Evolutionary conservation across 352 stramenopile species (phyloP).

Genomic region (Pythium phragmiticola): DNA sequence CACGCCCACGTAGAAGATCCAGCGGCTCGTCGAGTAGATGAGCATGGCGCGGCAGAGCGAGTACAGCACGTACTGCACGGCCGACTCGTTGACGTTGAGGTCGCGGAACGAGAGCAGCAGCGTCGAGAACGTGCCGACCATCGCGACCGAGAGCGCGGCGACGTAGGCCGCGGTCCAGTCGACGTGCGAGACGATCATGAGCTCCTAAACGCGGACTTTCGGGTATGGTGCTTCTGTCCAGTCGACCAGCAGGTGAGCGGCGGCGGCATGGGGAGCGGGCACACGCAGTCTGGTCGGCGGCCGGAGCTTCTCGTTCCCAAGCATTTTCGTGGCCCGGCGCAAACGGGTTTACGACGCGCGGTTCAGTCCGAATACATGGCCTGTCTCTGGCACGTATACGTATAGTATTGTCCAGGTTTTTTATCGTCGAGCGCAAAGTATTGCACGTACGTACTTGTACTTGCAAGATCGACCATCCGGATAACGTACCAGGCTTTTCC

Average conservation of each 20-base stretch:
- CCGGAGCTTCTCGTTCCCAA: too few species aligned
- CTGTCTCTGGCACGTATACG: neutral
- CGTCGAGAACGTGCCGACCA: slow-evolving; percentile 38
- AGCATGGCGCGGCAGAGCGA: slow-evolving; percentile 66
- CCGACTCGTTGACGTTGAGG: slow-evolving; percentile 51
- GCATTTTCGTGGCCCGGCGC: too few species aligned
- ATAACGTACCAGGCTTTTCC: too few species aligned
- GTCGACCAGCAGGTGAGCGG: neutral
- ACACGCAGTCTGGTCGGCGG: too few species aligned
- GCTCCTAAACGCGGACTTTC: too few species aligned
- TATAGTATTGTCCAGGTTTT: too few species aligned
- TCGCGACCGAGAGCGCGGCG: slow-evolving; percentile 45
- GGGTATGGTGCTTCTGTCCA: neutral
- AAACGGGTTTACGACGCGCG: neutral
- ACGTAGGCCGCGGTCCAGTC: slow-evolving; percentile 66
- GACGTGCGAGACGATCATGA: slow-evolving; percentile 51
- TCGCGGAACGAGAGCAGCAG: slow-evolving; percentile 67
- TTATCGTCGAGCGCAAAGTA: too few species aligned
- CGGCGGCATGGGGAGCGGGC: neutral
- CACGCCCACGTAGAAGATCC: slow-evolving; percentile 58
- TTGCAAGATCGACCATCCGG: too few species aligned
- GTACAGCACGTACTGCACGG: slow-evolving; percentile 70
- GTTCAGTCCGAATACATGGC: neutral
- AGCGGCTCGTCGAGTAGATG: slow-evolving; percentile 49
- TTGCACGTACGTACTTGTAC: neutral